Conservation (phyloP, 1,139 yeast species). For the Geotrichum citri-aurantii region DNA sequence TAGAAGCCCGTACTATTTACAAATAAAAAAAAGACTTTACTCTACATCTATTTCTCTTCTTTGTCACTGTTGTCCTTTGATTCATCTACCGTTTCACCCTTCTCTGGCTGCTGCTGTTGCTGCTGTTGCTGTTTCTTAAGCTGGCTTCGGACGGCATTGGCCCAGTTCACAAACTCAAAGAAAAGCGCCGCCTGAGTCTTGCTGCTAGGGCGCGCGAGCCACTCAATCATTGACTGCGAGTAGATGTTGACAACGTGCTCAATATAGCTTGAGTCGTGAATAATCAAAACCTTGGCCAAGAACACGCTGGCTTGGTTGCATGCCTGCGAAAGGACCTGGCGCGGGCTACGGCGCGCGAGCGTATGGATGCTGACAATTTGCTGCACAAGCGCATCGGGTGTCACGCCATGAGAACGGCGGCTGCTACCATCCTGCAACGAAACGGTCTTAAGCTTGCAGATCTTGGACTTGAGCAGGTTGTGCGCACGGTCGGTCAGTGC, state of each 20-base stretch:
- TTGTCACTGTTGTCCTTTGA: background rate
- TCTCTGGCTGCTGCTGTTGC: background rate
- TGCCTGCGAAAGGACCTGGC: constrained; percentile 49
- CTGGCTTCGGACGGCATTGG: constrained; percentile 27
- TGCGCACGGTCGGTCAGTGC: constrained; percentile 69
- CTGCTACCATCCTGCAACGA: constrained; percentile 24
- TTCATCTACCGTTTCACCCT: background rate
- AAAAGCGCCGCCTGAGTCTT: constrained; percentile 58
- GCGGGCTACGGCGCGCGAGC: constrained; percentile 42
- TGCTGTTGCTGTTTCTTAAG: background rate
- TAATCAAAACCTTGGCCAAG: constrained; percentile 49
- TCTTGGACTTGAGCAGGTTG: constrained; percentile 55
- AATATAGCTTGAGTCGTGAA: constrained; percentile 25
- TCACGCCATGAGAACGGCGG: constrained; percentile 21
- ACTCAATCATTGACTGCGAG: constrained; percentile 47
- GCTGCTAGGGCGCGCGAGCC: constrained; percentile 49
- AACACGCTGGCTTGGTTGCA: constrained; percentile 60
- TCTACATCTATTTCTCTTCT: background rate
- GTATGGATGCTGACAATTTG: constrained; percentile 36
- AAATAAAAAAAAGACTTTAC: background rate
- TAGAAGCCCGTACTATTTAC: background rate
- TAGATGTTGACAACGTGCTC: constrained; percentile 51
- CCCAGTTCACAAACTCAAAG: constrained; percentile 78
- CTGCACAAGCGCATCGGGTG: constrained; percentile 20
- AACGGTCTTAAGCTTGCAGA: constrained; percentile 49